Conservation (phyloP, 2,329 filamentous ascomycete genomes). For the Chrysoporthe cubensis region DNA sequence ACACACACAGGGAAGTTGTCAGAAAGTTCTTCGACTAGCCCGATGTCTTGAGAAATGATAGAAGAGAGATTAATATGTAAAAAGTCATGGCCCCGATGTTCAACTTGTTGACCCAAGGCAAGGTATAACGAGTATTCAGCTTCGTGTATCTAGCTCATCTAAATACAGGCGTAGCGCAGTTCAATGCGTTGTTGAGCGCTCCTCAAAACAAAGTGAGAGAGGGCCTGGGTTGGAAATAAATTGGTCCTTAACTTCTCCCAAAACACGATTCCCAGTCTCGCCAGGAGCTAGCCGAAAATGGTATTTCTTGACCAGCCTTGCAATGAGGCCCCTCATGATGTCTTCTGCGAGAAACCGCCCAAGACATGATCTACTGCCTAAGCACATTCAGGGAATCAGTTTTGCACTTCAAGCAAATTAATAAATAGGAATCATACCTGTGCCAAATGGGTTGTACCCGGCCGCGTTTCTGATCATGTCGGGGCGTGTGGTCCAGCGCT, state of each 20-base stretch:
- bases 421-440: constrained; percentile 29
- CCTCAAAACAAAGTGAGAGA: not conserved
- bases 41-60: too few species aligned
- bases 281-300: constrained; percentile 37
- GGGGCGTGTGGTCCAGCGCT: constrained; percentile 41
- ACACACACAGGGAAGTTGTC: too few species aligned
- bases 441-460: constrained; percentile 40
- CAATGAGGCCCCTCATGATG: constrained; percentile 33
- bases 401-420: constrained; percentile 28
- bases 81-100: too few species aligned
- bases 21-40: too few species aligned
- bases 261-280: not conserved
- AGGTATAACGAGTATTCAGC: too few species aligned
- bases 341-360: constrained; percentile 37
- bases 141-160: too few species aligned
- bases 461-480: constrained; percentile 39
- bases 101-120: too few species aligned
- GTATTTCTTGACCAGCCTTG: constrained; percentile 33
- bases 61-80: too few species aligned
- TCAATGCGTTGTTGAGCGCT: not conserved
- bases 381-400: not conserved
- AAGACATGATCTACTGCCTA: constrained; percentile 30
- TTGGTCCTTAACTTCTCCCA: not conserved
- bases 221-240: not conserved
- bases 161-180: too few species aligned